These are phyloP conservation scores for Tylopilus plumbeoviolaceoides DNA, from an alignment of 768 basidiomycete genomes.

Conservation along the genomic window DNA sequence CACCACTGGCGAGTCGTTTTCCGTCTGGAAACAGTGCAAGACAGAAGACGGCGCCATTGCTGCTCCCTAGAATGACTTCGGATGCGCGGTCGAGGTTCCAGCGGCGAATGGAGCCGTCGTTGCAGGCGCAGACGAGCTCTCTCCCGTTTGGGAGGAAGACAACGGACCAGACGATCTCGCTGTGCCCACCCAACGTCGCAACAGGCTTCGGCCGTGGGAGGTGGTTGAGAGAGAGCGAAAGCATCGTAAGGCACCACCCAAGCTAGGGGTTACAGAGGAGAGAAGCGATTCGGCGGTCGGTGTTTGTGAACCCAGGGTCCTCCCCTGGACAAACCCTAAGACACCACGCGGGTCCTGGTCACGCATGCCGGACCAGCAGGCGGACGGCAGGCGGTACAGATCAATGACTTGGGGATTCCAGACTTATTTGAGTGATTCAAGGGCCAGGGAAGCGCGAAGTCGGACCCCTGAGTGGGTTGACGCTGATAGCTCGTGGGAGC, in stretches of 20 bases:
- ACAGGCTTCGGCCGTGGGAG: constrained; percentile 23
- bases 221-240: constrained; percentile 30
- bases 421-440: constrained; percentile 28
- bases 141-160: constrained; percentile 26
- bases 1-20: constrained; percentile 26
- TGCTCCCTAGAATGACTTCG: constrained; percentile 22
- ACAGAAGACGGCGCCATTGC: constrained; percentile 23
- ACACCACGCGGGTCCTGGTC: constrained; percentile 27
- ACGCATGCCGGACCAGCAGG: constrained; percentile 31
- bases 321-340: constrained; percentile 28
- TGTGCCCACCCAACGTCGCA: constrained; percentile 22
- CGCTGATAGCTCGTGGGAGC: constrained; percentile 28
- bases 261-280: constrained; percentile 23
- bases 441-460: constrained; percentile 13
- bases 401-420: constrained; percentile 31
- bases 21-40: constrained; percentile 27
- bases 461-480: constrained; percentile 31
- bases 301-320: constrained; percentile 23
- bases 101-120: constrained; percentile 28
- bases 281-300: constrained; percentile 22
- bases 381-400: constrained; percentile 30
- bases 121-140: constrained; percentile 25
- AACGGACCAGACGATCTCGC: constrained; percentile 28
- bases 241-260: constrained; percentile 22
- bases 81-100: constrained; percentile 25